phyloP scores from a whole-genome alignment of 1,139 yeast genomes.

The Protomyces arabidopsidicola region DNA sequence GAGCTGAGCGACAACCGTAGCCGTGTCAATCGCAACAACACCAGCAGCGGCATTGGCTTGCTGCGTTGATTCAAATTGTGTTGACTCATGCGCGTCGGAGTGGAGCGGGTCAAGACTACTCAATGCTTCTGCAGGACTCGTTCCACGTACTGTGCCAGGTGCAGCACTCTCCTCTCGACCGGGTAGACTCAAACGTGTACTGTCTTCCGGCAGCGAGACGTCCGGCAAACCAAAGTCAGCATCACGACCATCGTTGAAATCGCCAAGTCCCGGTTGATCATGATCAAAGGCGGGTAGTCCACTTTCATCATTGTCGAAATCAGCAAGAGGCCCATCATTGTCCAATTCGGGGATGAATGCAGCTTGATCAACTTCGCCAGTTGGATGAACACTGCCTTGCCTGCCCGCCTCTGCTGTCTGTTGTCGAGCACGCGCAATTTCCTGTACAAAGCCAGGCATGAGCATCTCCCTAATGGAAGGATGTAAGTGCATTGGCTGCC shows the following conservation, averaged over 20 bases:
- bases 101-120: neutral
- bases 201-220: slow-evolving; percentile 8
- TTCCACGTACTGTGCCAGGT: neutral
- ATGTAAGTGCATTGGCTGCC: slow-evolving; percentile 12
- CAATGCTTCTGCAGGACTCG: neutral
- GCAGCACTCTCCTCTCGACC: neutral
- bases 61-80: neutral
- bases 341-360: no score
- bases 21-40: neutral
- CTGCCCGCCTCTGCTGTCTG: neutral
- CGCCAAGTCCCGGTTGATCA: neutral
- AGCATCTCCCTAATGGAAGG: slow-evolving; percentile 10
- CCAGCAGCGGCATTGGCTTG: neutral
- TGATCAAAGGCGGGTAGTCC: neutral
- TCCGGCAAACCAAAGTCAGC: slow-evolving; percentile 19
- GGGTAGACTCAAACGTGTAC: neutral
- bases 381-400: neutral
- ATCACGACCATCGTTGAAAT: no score
- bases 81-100: neutral
- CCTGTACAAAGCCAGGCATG: slow-evolving; percentile 11
- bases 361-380: neutral
- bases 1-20: neutral
- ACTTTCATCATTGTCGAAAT: neutral
- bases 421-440: slow-evolving; percentile 4
- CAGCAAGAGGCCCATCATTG: neutral